A percentile compares a stretch with the other conserved stretches of the same genome.
Conservation (phyloP, 2,329 filamentous ascomycete species). For the Ceratocystis cubensis region DNA sequence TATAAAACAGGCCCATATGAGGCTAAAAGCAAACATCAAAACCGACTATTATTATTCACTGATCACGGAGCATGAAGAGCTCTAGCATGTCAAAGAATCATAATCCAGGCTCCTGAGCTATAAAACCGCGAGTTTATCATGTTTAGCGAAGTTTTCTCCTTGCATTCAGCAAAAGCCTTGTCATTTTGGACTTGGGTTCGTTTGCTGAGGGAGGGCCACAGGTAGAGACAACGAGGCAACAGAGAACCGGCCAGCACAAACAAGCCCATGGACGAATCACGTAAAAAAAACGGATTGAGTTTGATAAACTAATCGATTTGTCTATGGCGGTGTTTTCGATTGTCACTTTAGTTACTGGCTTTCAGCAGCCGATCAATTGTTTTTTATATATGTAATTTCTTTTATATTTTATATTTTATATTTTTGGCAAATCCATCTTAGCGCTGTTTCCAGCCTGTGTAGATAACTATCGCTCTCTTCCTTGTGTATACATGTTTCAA, state of each 20-base stretch:
- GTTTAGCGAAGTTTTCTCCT: not conserved
- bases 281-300: not conserved
- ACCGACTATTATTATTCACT: conserved; percentile 1
- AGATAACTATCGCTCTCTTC: not conserved
- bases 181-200: not conserved
- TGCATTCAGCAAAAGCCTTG: conserved; percentile 1
- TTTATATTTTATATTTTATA: not conserved
- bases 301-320: too few species aligned
- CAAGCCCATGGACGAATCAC: not conserved
- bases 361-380: not conserved
- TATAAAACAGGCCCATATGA: not conserved
- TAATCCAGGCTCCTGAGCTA: not conserved
- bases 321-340: too few species aligned
- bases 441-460: not conserved
- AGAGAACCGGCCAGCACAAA: too few species aligned
- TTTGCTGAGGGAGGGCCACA: too few species aligned
- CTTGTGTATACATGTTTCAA: not conserved
- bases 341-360: not conserved
- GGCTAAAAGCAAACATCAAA: not conserved
- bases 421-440: not conserved
- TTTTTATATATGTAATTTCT: not conserved
- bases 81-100: not conserved
- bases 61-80: too few species aligned
- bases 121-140: not conserved
- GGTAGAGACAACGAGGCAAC: too few species aligned